These are phyloP conservation scores for Leptosphaerulina australis DNA, from an alignment of 2,329 filamentous ascomycete species.

Conservation along the genomic window DNA sequence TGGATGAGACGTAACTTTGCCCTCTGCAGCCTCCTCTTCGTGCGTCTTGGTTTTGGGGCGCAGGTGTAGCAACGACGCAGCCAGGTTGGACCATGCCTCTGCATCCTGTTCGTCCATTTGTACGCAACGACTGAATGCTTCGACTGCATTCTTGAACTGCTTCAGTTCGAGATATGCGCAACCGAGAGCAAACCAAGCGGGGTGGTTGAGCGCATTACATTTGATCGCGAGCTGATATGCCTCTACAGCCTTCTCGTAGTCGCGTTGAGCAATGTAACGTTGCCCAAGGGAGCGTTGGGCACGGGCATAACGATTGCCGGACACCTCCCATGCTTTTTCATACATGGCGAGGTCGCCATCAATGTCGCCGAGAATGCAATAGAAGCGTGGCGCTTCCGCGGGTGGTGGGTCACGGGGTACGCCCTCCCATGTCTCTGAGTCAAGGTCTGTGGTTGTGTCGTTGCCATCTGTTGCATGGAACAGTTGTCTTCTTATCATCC, in stretches of 20 bases:
- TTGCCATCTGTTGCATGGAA: slow-evolving; percentile 67
- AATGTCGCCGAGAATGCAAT: slow-evolving; percentile 92
- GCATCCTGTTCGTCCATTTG: slow-evolving; percentile 87
- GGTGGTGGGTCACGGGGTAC: slow-evolving; percentile 73
- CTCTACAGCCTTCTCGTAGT: slow-evolving; percentile 72
- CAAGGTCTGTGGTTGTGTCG: slow-evolving; percentile 48
- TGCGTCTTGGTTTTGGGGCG: slow-evolving; percentile 55
- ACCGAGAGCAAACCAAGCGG: slow-evolving; percentile 88
- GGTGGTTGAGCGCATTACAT: slow-evolving; percentile 79
- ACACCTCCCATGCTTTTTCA: slow-evolving; percentile 86
- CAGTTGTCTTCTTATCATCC: slow-evolving; percentile 77
- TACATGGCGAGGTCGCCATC: slow-evolving; percentile 77
- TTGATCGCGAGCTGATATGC: slow-evolving; percentile 79
- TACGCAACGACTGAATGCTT: slow-evolving; percentile 83
- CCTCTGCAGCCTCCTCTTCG: slow-evolving; percentile 36
- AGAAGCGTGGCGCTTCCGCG: slow-evolving; percentile 81
- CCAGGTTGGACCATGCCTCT: slow-evolving; percentile 93
- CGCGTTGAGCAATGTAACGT: slow-evolving; percentile 69
- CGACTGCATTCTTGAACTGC: slow-evolving; percentile 77
- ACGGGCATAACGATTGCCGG: slow-evolving; percentile 77
- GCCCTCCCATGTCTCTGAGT: slow-evolving; percentile 66
- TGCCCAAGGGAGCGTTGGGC: slow-evolving; percentile 88
- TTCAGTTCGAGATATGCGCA: slow-evolving; percentile 83
- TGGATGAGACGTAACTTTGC: slow-evolving; percentile 48
- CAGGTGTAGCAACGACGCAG: slow-evolving; percentile 76